Base-by-base conservation (phyloP, 106 monocot genomes). In the Dendrobium catenatum region DNA sequence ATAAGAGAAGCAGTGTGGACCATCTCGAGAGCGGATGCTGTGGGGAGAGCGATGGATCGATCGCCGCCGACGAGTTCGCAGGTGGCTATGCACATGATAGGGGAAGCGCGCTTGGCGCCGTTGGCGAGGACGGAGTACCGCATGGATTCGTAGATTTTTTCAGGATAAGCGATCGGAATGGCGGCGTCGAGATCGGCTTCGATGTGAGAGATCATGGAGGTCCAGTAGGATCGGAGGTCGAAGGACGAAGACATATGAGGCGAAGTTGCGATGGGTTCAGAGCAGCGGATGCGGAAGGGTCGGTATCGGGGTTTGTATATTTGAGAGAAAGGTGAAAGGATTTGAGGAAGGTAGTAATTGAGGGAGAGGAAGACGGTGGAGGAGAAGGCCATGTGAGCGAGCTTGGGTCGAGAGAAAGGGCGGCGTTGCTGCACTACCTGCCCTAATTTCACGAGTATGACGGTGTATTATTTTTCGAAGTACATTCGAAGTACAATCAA, bases 11-110 rank as follows among this genome's bases (percentile, higher is more conserved):
- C 92, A 33, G 94, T 81, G 82, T 96, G 94, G 82, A 86, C 84
- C 93, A 96, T 96, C 87, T 94, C 96, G 48, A 96, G 88, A 24
- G 94, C 92, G 77, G 79, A 82, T 76, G 96, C 92, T 55, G 94
- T 79, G 76, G 96, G 93, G 78, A 89, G 58, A 19, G 91, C 89
- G 42, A 84, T 83, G 56, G 82, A 44, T 10, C 72, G 81, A 18
- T 76, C 83, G 44, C 44, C 84, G 31, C 87, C 89, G 64, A 93
- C 68, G 83, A 94, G 91, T 81, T 94, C 87, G 83, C 89, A 91
- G 48, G 90, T 81, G 76, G 94, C 88, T 77, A 96, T 66, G 88
- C 90, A 94, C 81, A 94, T 79, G 61, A 94, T 61, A 8, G 93
- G 90, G 0, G 94, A 54, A 24, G 90, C 91, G 51, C 93, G 86